Evolutionary conservation across 176 grass and related monocot species (phyloP).

Genomic region (Coix lacrymajobi): DNA sequence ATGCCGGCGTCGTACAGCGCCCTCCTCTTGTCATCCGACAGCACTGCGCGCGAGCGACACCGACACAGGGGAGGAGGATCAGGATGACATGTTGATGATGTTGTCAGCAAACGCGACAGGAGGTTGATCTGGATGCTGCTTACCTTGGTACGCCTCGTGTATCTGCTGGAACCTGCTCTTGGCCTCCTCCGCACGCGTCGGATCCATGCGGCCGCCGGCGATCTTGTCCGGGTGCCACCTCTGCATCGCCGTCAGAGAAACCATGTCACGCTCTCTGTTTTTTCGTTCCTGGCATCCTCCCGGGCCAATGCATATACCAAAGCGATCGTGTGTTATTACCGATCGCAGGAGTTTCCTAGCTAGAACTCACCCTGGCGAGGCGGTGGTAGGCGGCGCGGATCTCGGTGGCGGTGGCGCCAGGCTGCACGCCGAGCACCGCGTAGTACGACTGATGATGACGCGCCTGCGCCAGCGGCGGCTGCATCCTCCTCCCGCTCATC

Average conservation of each 20-base stretch:
- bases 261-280: not conserved
- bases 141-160: conserved; percentile 89
- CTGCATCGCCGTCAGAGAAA: conserved; percentile 11
- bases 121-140: not conserved
- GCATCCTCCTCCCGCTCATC: conserved; percentile 22
- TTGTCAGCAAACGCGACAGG: not conserved
- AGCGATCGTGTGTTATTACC: not conserved
- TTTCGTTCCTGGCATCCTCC: not conserved
- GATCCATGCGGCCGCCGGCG: conserved; percentile 18
- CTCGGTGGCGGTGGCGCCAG: conserved; percentile 47
- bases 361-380: conserved; percentile 66
- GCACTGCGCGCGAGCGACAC: conserved; percentile 55
- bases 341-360: not conserved
- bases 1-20: conserved; percentile 61
- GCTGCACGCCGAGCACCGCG: conserved; percentile 63
- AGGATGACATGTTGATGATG: not conserved
- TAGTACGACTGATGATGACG: conserved; percentile 52
- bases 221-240: conserved; percentile 90
- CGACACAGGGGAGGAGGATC: too few species aligned
- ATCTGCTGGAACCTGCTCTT: conserved; percentile 75
- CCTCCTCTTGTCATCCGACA: conserved; percentile 74
- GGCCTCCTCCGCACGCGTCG: conserved; percentile 59
- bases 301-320: not conserved
- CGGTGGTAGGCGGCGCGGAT: conserved; percentile 76
- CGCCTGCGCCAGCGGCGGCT: not conserved